Evolutionary conservation across 257 asterid genomes (phyloP), one percentile per base, ranked within the genome.

Genomic region (Jaltomata sinuosa): DNA sequence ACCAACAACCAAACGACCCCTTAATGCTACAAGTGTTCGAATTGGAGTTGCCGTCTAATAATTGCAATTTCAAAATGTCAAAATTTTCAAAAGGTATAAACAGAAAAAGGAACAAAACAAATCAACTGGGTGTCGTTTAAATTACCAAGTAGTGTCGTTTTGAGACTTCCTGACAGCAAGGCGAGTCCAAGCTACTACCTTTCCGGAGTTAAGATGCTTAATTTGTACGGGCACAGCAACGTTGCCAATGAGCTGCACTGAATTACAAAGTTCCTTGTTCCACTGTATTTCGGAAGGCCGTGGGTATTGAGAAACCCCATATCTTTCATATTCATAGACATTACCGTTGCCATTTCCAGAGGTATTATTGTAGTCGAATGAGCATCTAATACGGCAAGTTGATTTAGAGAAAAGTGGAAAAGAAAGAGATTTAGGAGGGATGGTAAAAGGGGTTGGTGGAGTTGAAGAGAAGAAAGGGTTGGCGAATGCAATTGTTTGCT

Each of bases 121-220:
- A 65, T 32, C 80, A 52, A 25, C 5, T 18, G 18, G 55, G 42
- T 40, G 25, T 2, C 1, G 32, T 57, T 50, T 18, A 31, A 42
- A 10, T 59, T 89, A 93, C 98, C 98, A 94, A 84, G 72, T 11
- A 2, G 98, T 94, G 27, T 95, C 98, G 18, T 88, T 94, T 82
- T 89, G 97, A 22, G 98, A 91, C 87, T 93, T 94, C 94, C 91
- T 95, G 6, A 95, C 97, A 69, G 98, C 97, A 22, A 94, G 92
- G 53, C 98, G 95, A 19, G 98, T 86, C 97, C 95, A 94, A 32
- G 94, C 98, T 5, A 95, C 78, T 16, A 86, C 86, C 87, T 95
- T 95, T 9, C 98, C 98, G 38, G 98, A 93, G 83, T 88, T 87
- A 59, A 95, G 91, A 80, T 91, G 92, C 85, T 94, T 93, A 84